Evolutionary conservation across 345 rosid species (phyloP).

Genomic region (Pelargonium nanum): DNA sequence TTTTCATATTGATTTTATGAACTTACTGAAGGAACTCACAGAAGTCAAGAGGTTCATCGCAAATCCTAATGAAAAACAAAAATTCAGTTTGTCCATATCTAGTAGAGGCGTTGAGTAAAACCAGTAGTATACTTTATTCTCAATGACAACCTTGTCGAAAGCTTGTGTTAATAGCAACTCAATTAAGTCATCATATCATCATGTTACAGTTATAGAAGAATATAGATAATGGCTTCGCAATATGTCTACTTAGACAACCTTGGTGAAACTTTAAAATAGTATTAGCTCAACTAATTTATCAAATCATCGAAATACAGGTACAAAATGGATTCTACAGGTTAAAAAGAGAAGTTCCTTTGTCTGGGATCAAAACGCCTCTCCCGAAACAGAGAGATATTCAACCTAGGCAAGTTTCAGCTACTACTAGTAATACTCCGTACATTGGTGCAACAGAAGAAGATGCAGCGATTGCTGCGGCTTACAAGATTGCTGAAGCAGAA

Average conservation of each 20-base stretch:
- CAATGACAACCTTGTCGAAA: no score
- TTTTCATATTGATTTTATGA: no score
- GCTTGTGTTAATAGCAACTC: no score
- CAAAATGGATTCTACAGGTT: conserved; percentile 37
- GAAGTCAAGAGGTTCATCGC: no score
- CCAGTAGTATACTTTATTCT: no score
- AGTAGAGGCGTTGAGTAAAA: no score
- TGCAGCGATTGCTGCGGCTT: conserved; percentile 58
- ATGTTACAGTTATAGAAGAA: neutral
- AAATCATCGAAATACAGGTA: conserved; percentile 27
- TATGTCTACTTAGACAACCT: neutral
- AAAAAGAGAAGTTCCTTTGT: conserved; percentile 15
- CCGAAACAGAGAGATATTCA: conserved; percentile 25
- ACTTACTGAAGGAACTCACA: no score
- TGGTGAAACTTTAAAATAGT: neutral
- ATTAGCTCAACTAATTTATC: neutral
- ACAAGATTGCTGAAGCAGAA: conserved; percentile 70
- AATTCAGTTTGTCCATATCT: no score
- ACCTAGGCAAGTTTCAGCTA: conserved; percentile 16
- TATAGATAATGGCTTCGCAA: neutral
- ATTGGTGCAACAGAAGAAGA: conserved; percentile 35
- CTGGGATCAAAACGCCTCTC: conserved; percentile 20
- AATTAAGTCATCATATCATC: no score
- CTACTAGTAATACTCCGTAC: conserved; percentile 8
- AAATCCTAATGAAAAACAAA: no score